Conservation (phyloP, 2,329 filamentous ascomycete genomes). For the Aspergillus sp. region DNA sequence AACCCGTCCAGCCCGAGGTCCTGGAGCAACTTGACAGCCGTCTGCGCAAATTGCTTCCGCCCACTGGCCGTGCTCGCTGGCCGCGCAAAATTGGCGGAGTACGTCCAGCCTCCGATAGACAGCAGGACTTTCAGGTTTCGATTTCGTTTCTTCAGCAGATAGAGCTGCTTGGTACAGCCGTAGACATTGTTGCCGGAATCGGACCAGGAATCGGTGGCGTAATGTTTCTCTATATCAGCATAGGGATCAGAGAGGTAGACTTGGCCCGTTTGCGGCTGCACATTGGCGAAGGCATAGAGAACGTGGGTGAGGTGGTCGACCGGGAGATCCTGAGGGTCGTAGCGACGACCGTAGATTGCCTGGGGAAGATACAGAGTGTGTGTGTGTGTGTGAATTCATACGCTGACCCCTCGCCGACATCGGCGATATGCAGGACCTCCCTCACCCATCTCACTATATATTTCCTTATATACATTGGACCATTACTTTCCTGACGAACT, state of each 20-base stretch:
- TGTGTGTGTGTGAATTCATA: too few species aligned
- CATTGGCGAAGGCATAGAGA: conserved; percentile 90
- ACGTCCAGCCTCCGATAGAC: not conserved
- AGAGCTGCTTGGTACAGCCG: not conserved
- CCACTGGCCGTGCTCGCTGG: not conserved
- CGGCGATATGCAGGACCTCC: too few species aligned
- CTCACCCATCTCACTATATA: too few species aligned
- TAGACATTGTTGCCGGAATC: too few species aligned
- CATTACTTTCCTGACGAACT: too few species aligned
- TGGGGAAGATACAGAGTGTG: conserved; percentile 21
- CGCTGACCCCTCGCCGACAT: too few species aligned
- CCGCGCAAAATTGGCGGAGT: not conserved
- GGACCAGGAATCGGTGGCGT: too few species aligned
- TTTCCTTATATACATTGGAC: too few species aligned
- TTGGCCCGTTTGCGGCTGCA: conserved; percentile 73
- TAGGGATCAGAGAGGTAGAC: conserved; percentile 71
- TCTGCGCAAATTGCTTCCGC: not conserved
- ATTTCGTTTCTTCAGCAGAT: not conserved
- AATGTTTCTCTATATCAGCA: too few species aligned
- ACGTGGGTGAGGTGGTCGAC: conserved; percentile 81
- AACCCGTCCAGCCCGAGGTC: not conserved
- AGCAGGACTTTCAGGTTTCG: not conserved
- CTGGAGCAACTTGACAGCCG: not conserved
- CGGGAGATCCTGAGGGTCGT: conserved; percentile 80
- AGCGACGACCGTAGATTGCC: conserved; percentile 84